Conservation (phyloP, 495 filamentous ascomycete species). For the Penicillium taxi region DNA sequence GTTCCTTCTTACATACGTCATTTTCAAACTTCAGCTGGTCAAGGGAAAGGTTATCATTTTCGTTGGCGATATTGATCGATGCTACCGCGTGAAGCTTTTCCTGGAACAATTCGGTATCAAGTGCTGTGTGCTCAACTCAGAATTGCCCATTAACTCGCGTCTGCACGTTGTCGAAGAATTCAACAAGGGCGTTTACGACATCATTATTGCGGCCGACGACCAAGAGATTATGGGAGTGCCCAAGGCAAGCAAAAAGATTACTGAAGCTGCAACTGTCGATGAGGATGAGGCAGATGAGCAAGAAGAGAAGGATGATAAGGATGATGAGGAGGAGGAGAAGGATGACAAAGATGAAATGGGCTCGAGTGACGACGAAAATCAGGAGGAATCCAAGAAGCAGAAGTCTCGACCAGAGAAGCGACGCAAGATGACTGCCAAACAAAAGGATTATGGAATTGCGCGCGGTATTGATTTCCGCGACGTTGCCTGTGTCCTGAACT, state of each 20-base stretch:
- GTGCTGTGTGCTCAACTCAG: constrained; percentile 90
- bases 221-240: constrained; percentile 65
- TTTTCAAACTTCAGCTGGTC: constrained; percentile 89
- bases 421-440: constrained; percentile 49
- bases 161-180: constrained; percentile 96
- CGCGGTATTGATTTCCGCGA: constrained; percentile 95
- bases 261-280: constrained; percentile 14
- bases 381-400: constrained; percentile 16
- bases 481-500: constrained; percentile 91
- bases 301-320: constrained; percentile 15
- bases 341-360: constrained; percentile 21
- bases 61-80: constrained; percentile 85
- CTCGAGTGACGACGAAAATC: constrained; percentile 31
- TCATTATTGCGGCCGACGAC: constrained; percentile 94
- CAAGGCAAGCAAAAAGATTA: constrained; percentile 32
- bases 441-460: constrained; percentile 86
- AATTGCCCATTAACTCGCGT: constrained; percentile 85
- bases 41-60: constrained; percentile 95
- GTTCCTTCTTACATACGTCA: constrained; percentile 85
- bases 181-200: constrained; percentile 92
- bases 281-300: constrained; percentile 6
- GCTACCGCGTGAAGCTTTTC: constrained; percentile 90
- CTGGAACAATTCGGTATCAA: constrained; percentile 94
- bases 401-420: constrained; percentile 46
- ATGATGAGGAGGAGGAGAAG: constrained; percentile 18